Conservation (phyloP, 2,329 filamentous ascomycete species). For the Fusarium heterosporum region DNA sequence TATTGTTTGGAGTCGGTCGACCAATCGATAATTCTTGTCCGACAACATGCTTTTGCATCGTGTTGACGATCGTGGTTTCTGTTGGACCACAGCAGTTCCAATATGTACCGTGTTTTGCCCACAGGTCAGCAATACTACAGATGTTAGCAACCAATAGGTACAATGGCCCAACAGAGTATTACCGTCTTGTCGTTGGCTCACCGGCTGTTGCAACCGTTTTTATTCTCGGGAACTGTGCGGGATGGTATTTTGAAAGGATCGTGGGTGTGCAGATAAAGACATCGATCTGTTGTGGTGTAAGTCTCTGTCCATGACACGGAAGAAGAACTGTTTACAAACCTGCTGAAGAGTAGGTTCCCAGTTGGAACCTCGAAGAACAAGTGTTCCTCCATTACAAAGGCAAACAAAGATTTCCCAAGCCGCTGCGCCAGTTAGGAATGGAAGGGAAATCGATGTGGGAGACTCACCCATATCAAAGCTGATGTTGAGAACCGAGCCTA, state of each 20-base stretch:
- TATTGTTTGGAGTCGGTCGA: conserved; percentile 60
- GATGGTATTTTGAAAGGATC: conserved; percentile 63
- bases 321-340: conserved; percentile 48
- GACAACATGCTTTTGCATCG: conserved; percentile 62
- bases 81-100: conserved; percentile 71
- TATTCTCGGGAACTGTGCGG: conserved; percentile 61
- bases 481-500: conserved; percentile 68
- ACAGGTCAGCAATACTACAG: conserved; percentile 63
- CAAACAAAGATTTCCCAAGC: conserved; percentile 71
- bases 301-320: not conserved
- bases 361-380: conserved; percentile 62
- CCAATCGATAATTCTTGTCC: conserved; percentile 65
- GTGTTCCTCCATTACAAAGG: conserved; percentile 68
- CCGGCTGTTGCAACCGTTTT: conserved; percentile 66
- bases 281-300: conserved; percentile 55
- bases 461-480: conserved; percentile 71
- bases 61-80: conserved; percentile 70
- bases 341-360: conserved; percentile 61
- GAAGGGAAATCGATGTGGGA: conserved; percentile 6
- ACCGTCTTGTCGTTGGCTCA: conserved; percentile 62
- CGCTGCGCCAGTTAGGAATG: conserved; percentile 52
- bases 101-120: conserved; percentile 62
- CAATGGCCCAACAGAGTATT: conserved; percentile 26
- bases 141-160: conserved; percentile 18
- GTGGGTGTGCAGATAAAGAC: conserved; percentile 67